phyloP scores from a whole-genome alignment of 75 land plant species.

The Azolla pinnata region DNA sequence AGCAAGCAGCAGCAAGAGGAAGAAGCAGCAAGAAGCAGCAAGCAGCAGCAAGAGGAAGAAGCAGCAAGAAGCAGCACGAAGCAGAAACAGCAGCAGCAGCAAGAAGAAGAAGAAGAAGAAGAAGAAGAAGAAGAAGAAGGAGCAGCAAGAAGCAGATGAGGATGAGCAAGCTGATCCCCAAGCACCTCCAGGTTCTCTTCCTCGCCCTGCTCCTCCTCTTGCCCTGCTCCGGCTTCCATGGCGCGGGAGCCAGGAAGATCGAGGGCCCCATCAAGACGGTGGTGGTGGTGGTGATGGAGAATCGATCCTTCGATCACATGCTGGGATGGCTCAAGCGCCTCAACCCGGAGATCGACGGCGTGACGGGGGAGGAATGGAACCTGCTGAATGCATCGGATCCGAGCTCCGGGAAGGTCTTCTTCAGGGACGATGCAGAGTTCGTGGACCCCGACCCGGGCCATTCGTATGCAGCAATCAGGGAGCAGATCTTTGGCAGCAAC shows the following conservation, averaged over 20 bases:
- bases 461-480: constrained; percentile 86
- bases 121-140: too few relatives aligned
- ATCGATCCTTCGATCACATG: constrained; percentile 96
- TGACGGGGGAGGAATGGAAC: constrained; percentile 77
- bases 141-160: too few relatives aligned
- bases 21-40: too few relatives aligned
- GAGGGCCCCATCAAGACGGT: constrained; percentile 86
- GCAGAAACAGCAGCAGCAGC: too few relatives aligned
- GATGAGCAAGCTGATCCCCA: background rate
- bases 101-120: too few relatives aligned
- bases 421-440: constrained; percentile 63
- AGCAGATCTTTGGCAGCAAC: constrained; percentile 87
- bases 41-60: too few relatives aligned
- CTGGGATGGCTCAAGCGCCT: constrained; percentile 83
- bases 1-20: too few relatives aligned
- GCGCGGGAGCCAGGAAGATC: constrained; percentile 28
- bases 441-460: constrained; percentile 96
- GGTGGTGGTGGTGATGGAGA: constrained; percentile 93
- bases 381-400: constrained; percentile 47
- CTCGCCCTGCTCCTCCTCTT: constrained; percentile 12
- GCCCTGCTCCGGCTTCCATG: background rate
- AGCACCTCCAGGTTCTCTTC: background rate
- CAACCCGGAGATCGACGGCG: constrained; percentile 83
- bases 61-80: too few relatives aligned
- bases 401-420: constrained; percentile 38